These are phyloP conservation scores for Nicotiana noctiflora DNA, from an alignment of 257 asterid genomes.

Conservation along the genomic window DNA sequence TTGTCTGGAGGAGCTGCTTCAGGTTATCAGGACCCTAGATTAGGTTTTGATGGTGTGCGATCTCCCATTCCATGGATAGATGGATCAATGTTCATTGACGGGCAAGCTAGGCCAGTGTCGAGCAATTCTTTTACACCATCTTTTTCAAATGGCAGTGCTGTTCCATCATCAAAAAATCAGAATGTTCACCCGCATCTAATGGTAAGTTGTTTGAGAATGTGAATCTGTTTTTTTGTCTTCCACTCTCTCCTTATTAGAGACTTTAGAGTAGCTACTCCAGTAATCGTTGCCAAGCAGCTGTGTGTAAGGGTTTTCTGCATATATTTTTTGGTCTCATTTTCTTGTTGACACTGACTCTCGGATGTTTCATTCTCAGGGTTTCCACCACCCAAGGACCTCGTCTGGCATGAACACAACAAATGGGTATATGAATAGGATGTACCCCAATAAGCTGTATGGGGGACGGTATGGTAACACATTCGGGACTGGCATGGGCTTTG, in stretches of 20 bases:
- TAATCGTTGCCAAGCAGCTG: background rate
- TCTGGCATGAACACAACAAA: slow-evolving; percentile 36
- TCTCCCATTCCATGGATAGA: slow-evolving; percentile 66
- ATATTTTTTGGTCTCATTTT: background rate
- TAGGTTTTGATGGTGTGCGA: slow-evolving; percentile 44
- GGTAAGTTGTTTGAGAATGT: slow-evolving; percentile 24
- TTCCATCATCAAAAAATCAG: slow-evolving; percentile 45
- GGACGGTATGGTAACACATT: slow-evolving; percentile 50
- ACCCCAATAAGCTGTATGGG: slow-evolving; percentile 43
- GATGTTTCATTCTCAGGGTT: slow-evolving; percentile 29
- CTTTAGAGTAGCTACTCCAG: background rate
- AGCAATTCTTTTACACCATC: slow-evolving; percentile 40
- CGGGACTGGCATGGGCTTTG: slow-evolving; percentile 47
- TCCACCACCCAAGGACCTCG: slow-evolving; percentile 41
- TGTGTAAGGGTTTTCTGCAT: background rate
- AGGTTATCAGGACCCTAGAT: slow-evolving; percentile 59
- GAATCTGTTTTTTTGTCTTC: background rate
- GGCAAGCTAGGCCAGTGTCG: slow-evolving; percentile 38
- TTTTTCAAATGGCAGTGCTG: slow-evolving; percentile 28
- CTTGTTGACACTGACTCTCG: background rate
- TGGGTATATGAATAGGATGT: slow-evolving; percentile 49
- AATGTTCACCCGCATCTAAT: slow-evolving; percentile 34
- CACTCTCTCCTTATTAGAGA: background rate
- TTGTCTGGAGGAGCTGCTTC: slow-evolving; percentile 50
- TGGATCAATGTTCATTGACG: slow-evolving; percentile 47